A percentile compares a stretch with the other conserved stretches of the same genome.
Evolutionary conservation across 2,329 filamentous ascomycete genomes (phyloP).

Genomic region (Arthrobotrys sinensis): DNA sequence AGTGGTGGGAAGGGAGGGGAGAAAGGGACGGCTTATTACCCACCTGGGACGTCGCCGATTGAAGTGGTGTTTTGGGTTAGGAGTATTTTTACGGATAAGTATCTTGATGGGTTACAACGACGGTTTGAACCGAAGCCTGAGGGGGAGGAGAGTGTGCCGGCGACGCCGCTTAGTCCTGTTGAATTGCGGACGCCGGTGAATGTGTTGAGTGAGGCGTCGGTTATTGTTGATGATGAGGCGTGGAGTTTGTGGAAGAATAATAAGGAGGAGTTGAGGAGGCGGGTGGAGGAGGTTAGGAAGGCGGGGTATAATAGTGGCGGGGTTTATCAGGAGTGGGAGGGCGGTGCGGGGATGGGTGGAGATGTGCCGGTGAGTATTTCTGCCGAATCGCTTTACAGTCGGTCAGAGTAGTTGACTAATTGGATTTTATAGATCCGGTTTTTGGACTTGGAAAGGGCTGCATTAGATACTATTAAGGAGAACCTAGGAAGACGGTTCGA

Average conservation of each 20-base stretch:
- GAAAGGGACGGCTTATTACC: conserved; percentile 4
- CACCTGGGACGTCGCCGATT: conserved; percentile 39
- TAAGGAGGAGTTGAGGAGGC: conserved; percentile 39
- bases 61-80: conserved; percentile 40
- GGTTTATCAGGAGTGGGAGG: conserved; percentile 56
- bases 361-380: conserved; percentile 48
- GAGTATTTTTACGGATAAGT: conserved; percentile 52
- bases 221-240: conserved; percentile 55
- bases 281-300: conserved; percentile 27
- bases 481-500: conserved; percentile 40
- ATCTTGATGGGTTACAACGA: conserved; percentile 9
- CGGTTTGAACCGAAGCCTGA: conserved; percentile 19
- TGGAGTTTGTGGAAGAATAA: conserved; percentile 47
- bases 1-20: background rate
- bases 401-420: background rate
- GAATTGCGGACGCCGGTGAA: conserved; percentile 36
- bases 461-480: conserved; percentile 57
- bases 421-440: conserved; percentile 42
- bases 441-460: conserved; percentile 49
- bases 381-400: background rate
- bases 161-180: conserved; percentile 19
- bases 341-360: conserved; percentile 13
- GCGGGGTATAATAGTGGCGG: conserved; percentile 6
- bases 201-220: background rate
- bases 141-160: background rate